Evolutionary conservation across 2,329 filamentous ascomycete species (phyloP), one percentile per base, ranked within the genome.

Genomic region (Aspergillus transmontanensis): DNA sequence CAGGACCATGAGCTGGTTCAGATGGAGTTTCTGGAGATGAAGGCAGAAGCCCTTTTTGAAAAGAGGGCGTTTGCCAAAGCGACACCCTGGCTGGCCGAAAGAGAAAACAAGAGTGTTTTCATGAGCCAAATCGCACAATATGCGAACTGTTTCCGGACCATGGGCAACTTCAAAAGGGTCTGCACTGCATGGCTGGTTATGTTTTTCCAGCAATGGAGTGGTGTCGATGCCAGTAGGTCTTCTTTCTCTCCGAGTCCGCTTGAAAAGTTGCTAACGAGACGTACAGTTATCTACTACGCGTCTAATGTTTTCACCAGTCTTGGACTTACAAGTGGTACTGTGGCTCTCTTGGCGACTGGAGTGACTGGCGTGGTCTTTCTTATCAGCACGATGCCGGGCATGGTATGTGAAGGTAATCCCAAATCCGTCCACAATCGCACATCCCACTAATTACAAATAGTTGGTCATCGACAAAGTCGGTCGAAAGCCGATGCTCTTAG

Each of bases 91-190:
- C 60, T 73, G 39, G 71, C 70, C 1, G 71, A 73, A 53, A 66
- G 64, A 10, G 70, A 73, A 61, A 74, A 78, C 60, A 75, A 78
- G 41, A 84, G 78, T 62, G 72, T 82, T 0, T 80, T 79, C 69
- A 70, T 71, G 67, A 69, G 80, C 26, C 79, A 86, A 69, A 73
- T 85, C 55, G 83, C 83, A 0, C 83, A 85, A 64, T 86, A 86
- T 64, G 76, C 75, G 61, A 80, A 83, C 60, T 80, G 81, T 48
- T 72, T 85, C 62, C 75, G 80, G 30, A 81, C 79, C 10, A 78
- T 73, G 78, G 83, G 85, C 63, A 84, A 85, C 69, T 77, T 86
- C 64, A 82, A 82, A 73, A 77, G 81, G 43, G 79, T 83, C 4
- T 64, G 75, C 7, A 80, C 76, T 11, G 81, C 79, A 2, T 80